Evolutionary conservation across 352 stramenopile genomes (phyloP), one percentile per base, ranked within the genome.

Genomic region (Pythium sp.): DNA sequence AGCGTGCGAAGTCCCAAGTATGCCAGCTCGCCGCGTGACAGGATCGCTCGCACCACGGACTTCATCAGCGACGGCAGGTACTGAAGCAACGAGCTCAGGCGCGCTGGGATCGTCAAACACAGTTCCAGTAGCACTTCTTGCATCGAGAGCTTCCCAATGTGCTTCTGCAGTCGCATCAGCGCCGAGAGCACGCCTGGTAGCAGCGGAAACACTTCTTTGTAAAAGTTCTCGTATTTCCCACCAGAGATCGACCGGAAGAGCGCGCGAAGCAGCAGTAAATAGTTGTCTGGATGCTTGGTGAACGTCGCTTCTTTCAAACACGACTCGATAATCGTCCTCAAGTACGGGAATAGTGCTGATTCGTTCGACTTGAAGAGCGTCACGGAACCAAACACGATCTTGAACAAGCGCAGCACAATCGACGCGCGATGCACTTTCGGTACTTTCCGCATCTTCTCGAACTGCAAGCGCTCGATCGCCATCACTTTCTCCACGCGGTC

Each of bases 161-260:
- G 76, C 51, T 87, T 91, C 56, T 98, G 97, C 22, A 99, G 78
- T 24, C 95, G 83, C 82, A 98, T 97, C 38, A 99, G 75, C 43
- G 91, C 92, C 65, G 97, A 98, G 28, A 99, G 69, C 30, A 99
- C 81, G 3, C 89, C 89, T 5, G 97, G 93, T 22, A 99, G 79
- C 15, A 99, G 70, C 24, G 95, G 96, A 38, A 98, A 89, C 5
- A 99, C 77, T 73, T 99, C 97, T 72, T 97, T 98, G 83, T 99
- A 99, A 15, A 98, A 98, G 60, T 97, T 96, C 78, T 99, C 97
- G 77, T 99, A 99, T 70, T 99, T 99, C 36, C 97, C 95, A 46
- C 93, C 94, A 6, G 94, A 98, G 57, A 99, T 98, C 34, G 92
- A 98, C 36, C 97, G 86, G 73, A 99, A 99, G 18, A 99, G 76